A percentile compares a stretch with the other conserved stretches of the same genome.
These are phyloP conservation scores for Candida manassasensis DNA, from an alignment of 805 yeast species.

Conservation along the genomic window DNA sequence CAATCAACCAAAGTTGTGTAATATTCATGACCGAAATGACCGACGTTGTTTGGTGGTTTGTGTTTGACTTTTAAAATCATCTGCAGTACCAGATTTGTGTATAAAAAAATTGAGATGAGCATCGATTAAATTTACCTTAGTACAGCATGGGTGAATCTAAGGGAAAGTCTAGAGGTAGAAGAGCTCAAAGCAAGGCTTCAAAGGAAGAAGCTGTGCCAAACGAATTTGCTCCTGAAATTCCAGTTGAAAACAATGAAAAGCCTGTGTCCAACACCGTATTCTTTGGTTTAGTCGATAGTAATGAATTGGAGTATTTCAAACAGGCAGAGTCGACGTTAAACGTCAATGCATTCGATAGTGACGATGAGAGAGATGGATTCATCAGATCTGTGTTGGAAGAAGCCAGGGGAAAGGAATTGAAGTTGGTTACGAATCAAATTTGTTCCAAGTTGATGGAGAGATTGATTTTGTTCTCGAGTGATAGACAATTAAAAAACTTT, in stretches of 20 bases:
- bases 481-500: slow-evolving; percentile 58
- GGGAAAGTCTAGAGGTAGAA: slow-evolving; percentile 39
- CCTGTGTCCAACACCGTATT: slow-evolving; percentile 40
- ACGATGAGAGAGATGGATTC: slow-evolving; percentile 71
- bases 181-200: slow-evolving; percentile 26
- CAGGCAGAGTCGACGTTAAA: slow-evolving; percentile 86
- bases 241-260: slow-evolving; percentile 8
- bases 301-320: slow-evolving; percentile 86
- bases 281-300: slow-evolving; percentile 81
- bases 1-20: too few relatives aligned
- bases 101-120: slow-evolving; percentile 6
- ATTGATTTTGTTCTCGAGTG: slow-evolving; percentile 61
- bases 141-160: slow-evolving; percentile 5
- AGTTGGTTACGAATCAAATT: slow-evolving; percentile 88
- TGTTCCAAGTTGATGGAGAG: slow-evolving; percentile 92
- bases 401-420: slow-evolving; percentile 82
- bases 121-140: slow-evolving; percentile 1
- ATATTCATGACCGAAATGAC: too few relatives aligned
- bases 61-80: background rate
- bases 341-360: slow-evolving; percentile 67
- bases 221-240: slow-evolving; percentile 3
- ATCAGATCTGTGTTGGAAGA: slow-evolving; percentile 79
- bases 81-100: background rate
- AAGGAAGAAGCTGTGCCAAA: slow-evolving; percentile 17
- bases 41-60: background rate